A percentile compares a stretch with the other conserved stretches of the same genome.
Conservation (phyloP, 1,139 yeast species). For the Pichia sp. region DNA sequence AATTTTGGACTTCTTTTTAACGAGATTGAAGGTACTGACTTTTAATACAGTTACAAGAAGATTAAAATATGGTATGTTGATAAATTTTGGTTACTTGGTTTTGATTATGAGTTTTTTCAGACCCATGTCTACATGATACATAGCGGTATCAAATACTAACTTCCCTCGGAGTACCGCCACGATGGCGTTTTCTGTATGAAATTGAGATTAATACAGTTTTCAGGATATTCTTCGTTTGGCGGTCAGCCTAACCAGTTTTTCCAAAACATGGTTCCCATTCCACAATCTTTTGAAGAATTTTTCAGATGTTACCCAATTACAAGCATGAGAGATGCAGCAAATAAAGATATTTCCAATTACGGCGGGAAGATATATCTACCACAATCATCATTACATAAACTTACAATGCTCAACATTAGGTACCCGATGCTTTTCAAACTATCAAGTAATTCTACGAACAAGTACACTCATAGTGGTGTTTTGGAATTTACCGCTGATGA, state of each 20-base stretch:
- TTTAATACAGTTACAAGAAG: too few relatives aligned
- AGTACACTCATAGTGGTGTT: slow-evolving; percentile 83
- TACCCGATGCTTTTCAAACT: slow-evolving; percentile 94
- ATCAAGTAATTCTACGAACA: slow-evolving; percentile 56
- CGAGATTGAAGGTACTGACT: too few relatives aligned
- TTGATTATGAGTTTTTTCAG: too few relatives aligned
- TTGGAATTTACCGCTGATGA: slow-evolving; percentile 96
- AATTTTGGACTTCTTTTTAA: too few relatives aligned
- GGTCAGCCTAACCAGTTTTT: slow-evolving; percentile 13
- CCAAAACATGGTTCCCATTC: slow-evolving; percentile 14
- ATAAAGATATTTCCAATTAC: slow-evolving; percentile 77
- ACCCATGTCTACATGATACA: too few relatives aligned
- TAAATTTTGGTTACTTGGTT: too few relatives aligned
- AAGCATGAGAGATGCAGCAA: slow-evolving; percentile 78
- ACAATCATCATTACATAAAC: slow-evolving; percentile 81
- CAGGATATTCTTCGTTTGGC: slow-evolving; percentile 29
- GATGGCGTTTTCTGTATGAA: too few relatives aligned
- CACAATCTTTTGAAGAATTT: slow-evolving; percentile 53
- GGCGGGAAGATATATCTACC: slow-evolving; percentile 98
- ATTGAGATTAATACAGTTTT: slow-evolving; percentile 13
- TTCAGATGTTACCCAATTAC: slow-evolving; percentile 88
- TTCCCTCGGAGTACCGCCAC: too few relatives aligned
- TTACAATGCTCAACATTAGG: slow-evolving; percentile 72
- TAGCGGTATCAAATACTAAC: too few relatives aligned
- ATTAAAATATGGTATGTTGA: too few relatives aligned